Evolutionary conservation across 306 rosid species (phyloP), one percentile per base, ranked within the genome.

Genomic region (Ormosia emarginata): DNA sequence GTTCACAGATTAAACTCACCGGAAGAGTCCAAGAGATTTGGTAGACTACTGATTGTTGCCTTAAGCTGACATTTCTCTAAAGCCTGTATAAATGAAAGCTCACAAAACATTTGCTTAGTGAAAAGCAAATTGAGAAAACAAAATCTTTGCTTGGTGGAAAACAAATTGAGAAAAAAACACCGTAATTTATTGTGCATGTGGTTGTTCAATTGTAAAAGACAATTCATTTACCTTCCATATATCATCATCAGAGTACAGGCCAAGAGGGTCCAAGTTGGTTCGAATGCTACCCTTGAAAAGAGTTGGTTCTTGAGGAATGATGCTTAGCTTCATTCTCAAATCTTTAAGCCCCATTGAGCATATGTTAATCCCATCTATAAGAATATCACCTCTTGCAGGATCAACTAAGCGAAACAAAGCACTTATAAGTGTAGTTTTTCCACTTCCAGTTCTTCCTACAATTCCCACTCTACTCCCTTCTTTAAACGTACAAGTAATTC

Each of bases 281-380:
- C 92, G 67, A 63, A 90, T 84, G 86, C 90, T 93, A 1, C 94
- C 95, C 78, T 74, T 80, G 81, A 93, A 91, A 81, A 91, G 95
- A 29, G 97, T 93, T 53, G 95, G 92, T 59, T 91, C 94, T 81
- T 93, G 94, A 47, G 97, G 97, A 49, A 92, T 92, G 83, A 89
- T 91, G 77, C 91, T 91, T 3, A 92, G 92, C 81, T 88, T 89
- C 87, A 66, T 79, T 58, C 94, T 89, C 53, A 93, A 74, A 78
- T 93, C 92, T 59, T 88, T 91, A 74, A 91, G 69, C 3, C 95
- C 97, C 2, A 90, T 87, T 15, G 92, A 82, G 77, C 89, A 87
- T 77, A 87, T 91, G 66, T 86, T 88, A 30, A 91, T 67, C 49
- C 89, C 90, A 61, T 89, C 94, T 32, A 91, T 81, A 53, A 85